Evolutionary conservation across 2,329 filamentous ascomycete genomes (phyloP), one percentile per base, ranked within the genome.

Genomic region (Curvularia lunata): DNA sequence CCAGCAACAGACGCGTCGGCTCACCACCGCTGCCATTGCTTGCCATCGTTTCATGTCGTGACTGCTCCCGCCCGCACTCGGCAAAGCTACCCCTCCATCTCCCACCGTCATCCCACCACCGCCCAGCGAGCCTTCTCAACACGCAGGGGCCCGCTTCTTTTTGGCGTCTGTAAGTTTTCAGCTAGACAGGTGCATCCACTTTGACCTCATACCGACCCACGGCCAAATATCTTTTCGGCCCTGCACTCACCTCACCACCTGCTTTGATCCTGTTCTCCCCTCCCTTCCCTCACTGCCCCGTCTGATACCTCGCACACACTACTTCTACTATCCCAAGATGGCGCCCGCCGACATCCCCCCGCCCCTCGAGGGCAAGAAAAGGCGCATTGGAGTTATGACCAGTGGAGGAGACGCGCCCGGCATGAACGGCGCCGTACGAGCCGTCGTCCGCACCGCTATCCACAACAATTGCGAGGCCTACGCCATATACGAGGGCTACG

Each of bases 391-490:
- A 65, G 88, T 97, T 77, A 92, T 97, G 89, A 97, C 93, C 73
- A 96, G 91, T 67, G 93, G 93, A 74, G 93, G 93, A 73, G 93
- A 97, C 83, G 91, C 92, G 65, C 93, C 92, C 2, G 93, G 93
- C 75, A 97, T 97, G 93, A 96, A 95, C 78, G 92, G 88, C 60
- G 91, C 91, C 34, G 92, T 97, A 37, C 87, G 93, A 61, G 92
- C 93, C 48, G 91, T 97, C 27, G 91, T 99, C 57, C 90, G 95
- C 67, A 97, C 92, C 85, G 87, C 92, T 49, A 91, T 98, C 67
- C 88, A 95, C 77, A 86, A 91, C 78, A 80, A 80, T 56, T 83
- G 81, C 73, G 78, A 80, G 37, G 75, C 80, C 12, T 83, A 74
- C 66, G 80, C 78, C 53, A 77, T 83, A 75, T 95, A 94, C 78